These are phyloP conservation scores for Chenopodium album DNA, from an alignment of 148 eudicot genomes.

Conservation along the genomic window DNA sequence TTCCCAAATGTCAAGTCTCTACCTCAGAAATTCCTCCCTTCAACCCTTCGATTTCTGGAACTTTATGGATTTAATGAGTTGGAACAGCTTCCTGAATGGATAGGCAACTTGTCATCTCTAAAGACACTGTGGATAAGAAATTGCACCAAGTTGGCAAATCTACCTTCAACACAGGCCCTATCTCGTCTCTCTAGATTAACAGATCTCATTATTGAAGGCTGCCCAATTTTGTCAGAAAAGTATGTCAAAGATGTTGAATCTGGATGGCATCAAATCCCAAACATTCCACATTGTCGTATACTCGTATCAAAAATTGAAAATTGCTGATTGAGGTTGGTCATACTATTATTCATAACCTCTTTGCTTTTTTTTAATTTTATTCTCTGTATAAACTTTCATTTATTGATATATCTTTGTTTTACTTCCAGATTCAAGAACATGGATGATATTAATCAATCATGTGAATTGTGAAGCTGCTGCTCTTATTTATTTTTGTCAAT, in stretches of 20 bases:
- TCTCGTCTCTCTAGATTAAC: no score
- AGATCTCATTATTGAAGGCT: neutral
- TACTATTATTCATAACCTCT: no score
- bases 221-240: constrained; percentile 4
- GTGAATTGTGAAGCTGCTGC: no score
- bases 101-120: neutral
- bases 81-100: neutral
- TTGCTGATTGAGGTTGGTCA: no score
- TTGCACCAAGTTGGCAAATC: constrained; percentile 8
- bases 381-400: no score
- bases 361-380: no score
- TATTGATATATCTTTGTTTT: no score
- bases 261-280: neutral
- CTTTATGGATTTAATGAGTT: neutral
- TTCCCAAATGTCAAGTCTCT: constrained; percentile 1
- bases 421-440: no score
- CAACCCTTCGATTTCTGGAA: neutral
- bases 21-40: constrained; percentile 3
- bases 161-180: neutral
- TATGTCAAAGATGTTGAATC: neutral
- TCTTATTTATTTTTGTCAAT: no score
- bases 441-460: no score
- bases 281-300: neutral
- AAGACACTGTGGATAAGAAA: neutral
- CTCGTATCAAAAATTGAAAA: no score